phyloP scores from a whole-genome alignment of 75 land plant species.

The Cryptomeria japonica region DNA sequence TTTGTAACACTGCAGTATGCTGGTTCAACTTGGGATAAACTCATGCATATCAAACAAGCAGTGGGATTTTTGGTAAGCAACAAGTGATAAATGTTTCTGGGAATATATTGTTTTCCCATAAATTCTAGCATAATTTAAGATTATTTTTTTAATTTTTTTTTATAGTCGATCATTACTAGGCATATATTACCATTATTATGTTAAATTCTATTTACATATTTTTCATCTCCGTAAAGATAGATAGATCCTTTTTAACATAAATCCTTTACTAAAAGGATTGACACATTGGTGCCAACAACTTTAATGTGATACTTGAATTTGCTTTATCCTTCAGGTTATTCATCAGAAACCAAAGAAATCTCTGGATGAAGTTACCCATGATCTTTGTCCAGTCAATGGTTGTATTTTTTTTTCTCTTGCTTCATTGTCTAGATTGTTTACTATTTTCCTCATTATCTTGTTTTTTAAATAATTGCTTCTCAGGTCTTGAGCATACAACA shows the following conservation, averaged over 20 bases:
- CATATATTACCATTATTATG: neutral
- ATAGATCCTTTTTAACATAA: neutral
- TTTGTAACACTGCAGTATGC: slow-evolving; percentile 67
- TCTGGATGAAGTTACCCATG: slow-evolving; percentile 90
- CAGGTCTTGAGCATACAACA: slow-evolving; percentile 95
- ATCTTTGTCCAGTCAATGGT: slow-evolving; percentile 85
- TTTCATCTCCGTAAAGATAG: neutral
- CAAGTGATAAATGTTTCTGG: neutral
- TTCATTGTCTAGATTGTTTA: neutral
- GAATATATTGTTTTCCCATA: neutral
- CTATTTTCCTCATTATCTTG: neutral
- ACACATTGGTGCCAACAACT: neutral
- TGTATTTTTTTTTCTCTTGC: neutral
- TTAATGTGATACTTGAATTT: neutral
- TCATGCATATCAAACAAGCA: slow-evolving; percentile 86
- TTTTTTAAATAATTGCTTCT: neutral
- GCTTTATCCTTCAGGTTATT: slow-evolving; percentile 57
- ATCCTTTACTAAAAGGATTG: neutral
- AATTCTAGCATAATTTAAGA: neutral
- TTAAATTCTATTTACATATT: neutral
- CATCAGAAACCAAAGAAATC: slow-evolving; percentile 97
- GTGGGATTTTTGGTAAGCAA: slow-evolving; percentile 83
- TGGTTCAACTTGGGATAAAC: slow-evolving; percentile 89
- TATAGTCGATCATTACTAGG: neutral
- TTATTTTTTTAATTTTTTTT: neutral